Evolutionary conservation across 2,329 filamentous ascomycete genomes (phyloP).

Genomic region (Penicillium sp.): DNA sequence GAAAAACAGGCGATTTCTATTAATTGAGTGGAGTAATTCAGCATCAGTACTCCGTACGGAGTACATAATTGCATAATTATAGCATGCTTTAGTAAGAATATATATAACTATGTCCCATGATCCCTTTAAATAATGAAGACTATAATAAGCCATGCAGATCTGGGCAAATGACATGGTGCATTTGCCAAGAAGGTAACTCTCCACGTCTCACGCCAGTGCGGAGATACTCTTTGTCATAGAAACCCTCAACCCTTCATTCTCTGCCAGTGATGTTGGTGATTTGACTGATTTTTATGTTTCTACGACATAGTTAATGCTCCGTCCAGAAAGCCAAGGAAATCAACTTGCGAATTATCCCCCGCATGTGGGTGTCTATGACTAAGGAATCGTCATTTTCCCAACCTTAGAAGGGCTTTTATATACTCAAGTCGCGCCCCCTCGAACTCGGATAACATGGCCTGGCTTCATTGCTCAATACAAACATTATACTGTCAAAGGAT

Average conservation of each 20-base stretch:
- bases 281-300: not conserved
- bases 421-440: conserved; percentile 3
- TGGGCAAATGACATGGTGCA: conserved; percentile 3
- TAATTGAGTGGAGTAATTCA: too few relatives aligned
- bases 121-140: too few relatives aligned
- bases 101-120: too few relatives aligned
- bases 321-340: conserved; percentile 1
- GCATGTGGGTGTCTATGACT: conserved; percentile 8
- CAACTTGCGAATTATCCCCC: too few relatives aligned
- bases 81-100: too few relatives aligned
- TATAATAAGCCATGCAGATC: too few relatives aligned
- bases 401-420: not conserved
- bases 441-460: conserved; percentile 6
- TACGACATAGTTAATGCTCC: not conserved
- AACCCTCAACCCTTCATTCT: not conserved
- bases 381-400: conserved; percentile 10
- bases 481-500: not conserved
- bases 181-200: conserved; percentile 13
- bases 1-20: too few relatives aligned
- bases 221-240: conserved; percentile 14
- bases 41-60: too few relatives aligned
- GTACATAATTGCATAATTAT: too few relatives aligned
- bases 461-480: not conserved
- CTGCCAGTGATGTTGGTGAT: not conserved
- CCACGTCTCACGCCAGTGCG: not conserved